Base-by-base conservation (phyloP, 1,139 yeast genomes). In the Yamadazyma buinensis region DNA sequence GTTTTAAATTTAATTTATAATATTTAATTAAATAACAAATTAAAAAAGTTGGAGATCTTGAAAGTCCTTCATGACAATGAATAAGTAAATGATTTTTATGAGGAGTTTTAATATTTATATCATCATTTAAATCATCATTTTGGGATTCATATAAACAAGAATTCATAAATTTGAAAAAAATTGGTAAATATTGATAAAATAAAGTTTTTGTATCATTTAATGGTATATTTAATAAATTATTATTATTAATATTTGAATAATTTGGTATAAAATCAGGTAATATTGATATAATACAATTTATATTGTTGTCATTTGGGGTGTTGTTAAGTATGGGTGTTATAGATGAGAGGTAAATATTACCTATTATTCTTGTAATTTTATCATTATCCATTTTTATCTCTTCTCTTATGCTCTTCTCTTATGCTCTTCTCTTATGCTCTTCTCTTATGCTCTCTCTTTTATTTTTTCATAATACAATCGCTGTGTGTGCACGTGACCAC, bases 51-150 rank as follows among this genome's bases (percentile, higher is more conserved):
- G 77, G 86, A 1, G 95, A 83, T 44, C 98, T 64, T 2, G 95
- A 85, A 19, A 80, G 75, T 1, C 98, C 98, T 21, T 95, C 96
- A 37, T 88, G 86, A 54, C 94, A 84, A 52, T 83, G 86, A 5
- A 84, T 64, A 30, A 79, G 61, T 0, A 83, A 62, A 26, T 64
- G 65, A 2, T 70, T 71, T 40, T 52, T 50, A 40, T 76, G 84
- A 2, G 57, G 54, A 7, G 36, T 10, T 28, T 42, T 45, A 14
- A 36, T 20, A 23, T 23, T 48, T 40, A 8, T 56, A 11, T 27
- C 10, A 8, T 25, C 33, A 7, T 33, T 31, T 3, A 35, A 28
- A 7, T 22, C 23, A 22, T 22, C 5, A 22, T 22, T 10, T 5
- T 5, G 10, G 4, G 17, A 32, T 22, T 9, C 33, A 36, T 45